Percentiles rank a stretch among this genome's conserved stretches.
phyloP scores from a whole-genome alignment of 257 asterid species.

The Buddleja alternifolia region DNA sequence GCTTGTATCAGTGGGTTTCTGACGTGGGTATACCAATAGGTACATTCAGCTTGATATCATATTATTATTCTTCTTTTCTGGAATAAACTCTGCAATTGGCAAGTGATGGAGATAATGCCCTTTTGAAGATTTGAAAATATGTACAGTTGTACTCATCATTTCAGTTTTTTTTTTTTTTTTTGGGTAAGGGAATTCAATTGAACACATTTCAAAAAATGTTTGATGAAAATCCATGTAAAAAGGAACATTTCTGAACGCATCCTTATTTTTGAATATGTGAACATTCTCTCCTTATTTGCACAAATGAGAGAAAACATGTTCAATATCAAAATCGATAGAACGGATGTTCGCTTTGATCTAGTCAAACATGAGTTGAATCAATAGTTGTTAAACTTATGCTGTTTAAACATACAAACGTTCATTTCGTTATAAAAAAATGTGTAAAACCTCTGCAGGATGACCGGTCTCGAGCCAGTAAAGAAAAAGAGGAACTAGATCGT shows the following conservation, averaged over 20 bases:
- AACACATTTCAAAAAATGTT: neutral
- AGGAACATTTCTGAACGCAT: neutral
- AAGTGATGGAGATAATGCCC: neutral
- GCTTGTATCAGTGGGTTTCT: neutral
- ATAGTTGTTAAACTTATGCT: neutral
- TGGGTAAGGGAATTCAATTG: neutral
- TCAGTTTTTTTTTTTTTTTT: neutral
- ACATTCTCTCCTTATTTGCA: neutral
- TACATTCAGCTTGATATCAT: conserved; percentile 13
- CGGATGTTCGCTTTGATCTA: neutral
- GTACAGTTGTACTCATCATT: neutral
- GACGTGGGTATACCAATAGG: neutral
- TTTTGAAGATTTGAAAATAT: neutral
- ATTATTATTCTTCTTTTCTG: conserved; percentile 15
- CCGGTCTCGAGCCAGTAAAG: conserved; percentile 57
- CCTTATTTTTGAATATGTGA: neutral
- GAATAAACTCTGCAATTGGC: neutral
- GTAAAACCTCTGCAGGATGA: conserved; percentile 67
- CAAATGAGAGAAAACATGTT: too few relatives aligned
- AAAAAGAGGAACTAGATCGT: conserved; percentile 81
- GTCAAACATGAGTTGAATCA: too few relatives aligned
- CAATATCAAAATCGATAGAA: neutral
- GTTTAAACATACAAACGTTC: neutral
- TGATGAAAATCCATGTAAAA: neutral
- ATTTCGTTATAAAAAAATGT: neutral